Evolutionary conservation across 1,284 basidiomycete genomes (phyloP), one percentile per base, ranked within the genome.

Genomic region (Moesziomyces globuligerus): DNA sequence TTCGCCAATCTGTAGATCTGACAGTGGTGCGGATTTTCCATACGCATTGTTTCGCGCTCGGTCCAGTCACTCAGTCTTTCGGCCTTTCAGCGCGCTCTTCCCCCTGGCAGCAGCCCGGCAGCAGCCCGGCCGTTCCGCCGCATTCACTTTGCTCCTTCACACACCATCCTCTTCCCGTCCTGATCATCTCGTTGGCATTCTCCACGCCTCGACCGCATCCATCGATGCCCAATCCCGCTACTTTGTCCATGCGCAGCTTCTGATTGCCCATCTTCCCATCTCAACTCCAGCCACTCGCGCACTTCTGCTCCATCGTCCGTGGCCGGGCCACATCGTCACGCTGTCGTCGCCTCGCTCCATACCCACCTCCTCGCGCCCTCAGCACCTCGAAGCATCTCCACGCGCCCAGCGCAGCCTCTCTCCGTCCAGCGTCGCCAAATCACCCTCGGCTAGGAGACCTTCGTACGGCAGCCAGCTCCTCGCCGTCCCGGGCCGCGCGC

Each of bases 301-400:
- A 17, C 32, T 34, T 6, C 32, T n/a, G 10, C 26, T 10, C 5
- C 26, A 11, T n/a, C 15, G 10, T 57, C 49, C 41, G 37, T 49
- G 37, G 47, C 54, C 49, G 36, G 38, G 36, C 18, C 24, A 20
- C 17, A 17, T 44, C 46, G 55, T 23, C 62, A 59, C 39, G 10
- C 65, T 69, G 65, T 69, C 65, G 42, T 69, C 59, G 24, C 54
- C 65, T 48, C 53, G 53, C 9, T 54, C 65, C 23, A 54, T 54
- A 39, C 49, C 65, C n/a, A 43, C 65, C 28, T 58, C 58, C 20
- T 58, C 49, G 41, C 65, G 54, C 36, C 56, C 64, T 34, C 41
- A 48, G 49, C 52, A 25, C 25, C 37, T 43, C 29, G 56, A 67
- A 32, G 28, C 49, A 4, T 53, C 46, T 15, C 58, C 49, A 4